These are phyloP conservation scores for Rubroshorea leprosula DNA, from an alignment of 345 rosid genomes.

Conservation along the genomic window DNA sequence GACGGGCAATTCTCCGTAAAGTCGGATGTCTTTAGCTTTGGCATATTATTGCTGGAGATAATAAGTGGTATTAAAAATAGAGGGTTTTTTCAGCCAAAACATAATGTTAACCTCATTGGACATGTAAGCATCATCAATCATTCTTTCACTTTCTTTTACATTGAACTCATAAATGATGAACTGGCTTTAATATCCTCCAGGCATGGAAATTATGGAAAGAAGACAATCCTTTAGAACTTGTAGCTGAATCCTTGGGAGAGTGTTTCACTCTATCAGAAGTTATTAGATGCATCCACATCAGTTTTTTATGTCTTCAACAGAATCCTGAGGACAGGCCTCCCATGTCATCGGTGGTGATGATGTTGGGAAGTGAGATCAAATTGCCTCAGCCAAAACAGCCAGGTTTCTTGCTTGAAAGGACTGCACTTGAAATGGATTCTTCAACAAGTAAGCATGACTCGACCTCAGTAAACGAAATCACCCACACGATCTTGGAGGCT, in stretches of 20 bases:
- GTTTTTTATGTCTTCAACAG: constrained; percentile 20
- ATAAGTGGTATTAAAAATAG: constrained; percentile 36
- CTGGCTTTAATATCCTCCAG: no score
- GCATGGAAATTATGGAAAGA: constrained; percentile 19
- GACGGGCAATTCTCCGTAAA: constrained; percentile 43
- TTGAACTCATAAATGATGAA: neutral
- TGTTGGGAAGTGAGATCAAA: constrained; percentile 12
- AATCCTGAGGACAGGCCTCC: constrained; percentile 16
- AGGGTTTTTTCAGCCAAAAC: constrained; percentile 29
- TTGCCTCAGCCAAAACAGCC: constrained; percentile 21
- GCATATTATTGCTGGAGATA: constrained; percentile 40
- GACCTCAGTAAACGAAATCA: constrained; percentile 13
- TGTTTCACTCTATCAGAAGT: constrained; percentile 5
- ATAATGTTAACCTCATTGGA: constrained; percentile 32
- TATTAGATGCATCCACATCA: constrained; percentile 9
- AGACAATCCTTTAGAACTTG: constrained; percentile 4
- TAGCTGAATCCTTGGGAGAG: neutral
- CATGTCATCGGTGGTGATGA: constrained; percentile 19
- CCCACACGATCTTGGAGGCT: constrained; percentile 18
- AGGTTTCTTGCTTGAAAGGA: constrained; percentile 13
- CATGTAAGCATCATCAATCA: constrained; percentile 18
- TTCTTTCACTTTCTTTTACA: neutral
- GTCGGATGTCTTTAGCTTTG: constrained; percentile 45
- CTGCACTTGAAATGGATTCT: constrained; percentile 1
- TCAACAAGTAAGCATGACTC: constrained; percentile 7